phyloP scores from a whole-genome alignment of 2,329 filamentous ascomycete species.

The Mariannaea sp. region DNA sequence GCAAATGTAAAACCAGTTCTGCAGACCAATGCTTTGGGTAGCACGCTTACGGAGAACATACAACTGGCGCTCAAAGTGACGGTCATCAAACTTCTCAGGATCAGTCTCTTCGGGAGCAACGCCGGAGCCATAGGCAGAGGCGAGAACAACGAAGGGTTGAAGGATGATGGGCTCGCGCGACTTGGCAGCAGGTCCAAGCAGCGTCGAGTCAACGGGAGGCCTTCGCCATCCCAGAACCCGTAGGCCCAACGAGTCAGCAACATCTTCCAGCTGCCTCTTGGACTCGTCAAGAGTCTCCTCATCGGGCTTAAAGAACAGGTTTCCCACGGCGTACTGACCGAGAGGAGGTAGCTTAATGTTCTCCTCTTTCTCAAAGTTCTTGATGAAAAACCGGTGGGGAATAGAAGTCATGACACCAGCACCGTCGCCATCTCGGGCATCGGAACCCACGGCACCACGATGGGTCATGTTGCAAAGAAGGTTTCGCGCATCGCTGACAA shows the following conservation, averaged over 20 bases:
- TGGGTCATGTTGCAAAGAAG: conserved; percentile 99
- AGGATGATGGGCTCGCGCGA: conserved; percentile 94
- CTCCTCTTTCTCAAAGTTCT: conserved; percentile 94
- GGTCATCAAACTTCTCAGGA: conserved; percentile 79
- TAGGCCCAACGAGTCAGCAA: conserved; percentile 84
- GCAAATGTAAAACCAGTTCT: conserved; percentile 99
- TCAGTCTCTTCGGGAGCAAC: conserved; percentile 79
- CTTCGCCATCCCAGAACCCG: conserved; percentile 95
- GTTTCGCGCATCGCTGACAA: conserved; percentile 95
- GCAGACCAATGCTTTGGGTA: conserved; percentile 90
- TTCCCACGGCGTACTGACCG: conserved; percentile 95
- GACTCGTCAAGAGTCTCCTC: conserved; percentile 88
- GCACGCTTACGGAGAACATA: conserved; percentile 94
- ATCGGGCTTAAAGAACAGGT: conserved; percentile 98
- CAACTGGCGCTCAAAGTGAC: conserved; percentile 87
- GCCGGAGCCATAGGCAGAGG: conserved; percentile 81
- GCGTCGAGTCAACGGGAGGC: conserved; percentile 89
- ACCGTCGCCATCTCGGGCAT: conserved; percentile 96
- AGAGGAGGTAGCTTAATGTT: conserved; percentile 83
- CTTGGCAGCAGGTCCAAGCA: conserved; percentile 88
- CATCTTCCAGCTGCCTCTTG: conserved; percentile 90
- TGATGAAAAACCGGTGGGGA: conserved; percentile 96
- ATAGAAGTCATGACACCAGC: conserved; percentile 99
- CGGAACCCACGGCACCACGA: conserved; percentile 95
- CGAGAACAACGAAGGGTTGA: conserved; percentile 91